A percentile compares a stretch with the other conserved stretches of the same genome.
Evolutionary conservation across 2,329 filamentous ascomycete species (phyloP).

Genomic region (Taxawa tesnikishii): DNA sequence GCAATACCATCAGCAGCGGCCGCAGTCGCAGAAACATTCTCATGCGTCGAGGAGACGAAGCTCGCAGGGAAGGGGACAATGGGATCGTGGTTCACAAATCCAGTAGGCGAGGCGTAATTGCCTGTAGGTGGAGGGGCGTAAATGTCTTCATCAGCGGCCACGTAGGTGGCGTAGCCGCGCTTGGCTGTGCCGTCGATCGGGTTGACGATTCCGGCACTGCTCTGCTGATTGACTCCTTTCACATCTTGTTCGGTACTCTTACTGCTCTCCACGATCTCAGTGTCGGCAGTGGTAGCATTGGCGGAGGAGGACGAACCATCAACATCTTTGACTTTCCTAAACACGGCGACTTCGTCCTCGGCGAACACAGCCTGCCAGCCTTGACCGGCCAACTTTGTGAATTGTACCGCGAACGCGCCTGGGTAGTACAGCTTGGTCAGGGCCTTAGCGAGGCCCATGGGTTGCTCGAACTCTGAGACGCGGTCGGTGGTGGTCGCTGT

Average conservation of each 20-base stretch:
- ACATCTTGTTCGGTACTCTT: too few species aligned
- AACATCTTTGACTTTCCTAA: slow-evolving; percentile 43
- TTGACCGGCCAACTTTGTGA: slow-evolving; percentile 43
- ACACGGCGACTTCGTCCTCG: slow-evolving; percentile 50
- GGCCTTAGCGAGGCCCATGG: slow-evolving; percentile 47
- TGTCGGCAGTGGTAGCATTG: slow-evolving; percentile 3
- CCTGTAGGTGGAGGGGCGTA: too few species aligned
- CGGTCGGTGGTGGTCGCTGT: slow-evolving; percentile 44
- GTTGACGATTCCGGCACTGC: slow-evolving; percentile 28
- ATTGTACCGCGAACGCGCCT: slow-evolving; percentile 52
- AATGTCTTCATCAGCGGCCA: too few species aligned
- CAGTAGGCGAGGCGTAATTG: slow-evolving; percentile 52
- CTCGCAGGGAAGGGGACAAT: too few species aligned
- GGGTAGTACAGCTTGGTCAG: slow-evolving; percentile 50
- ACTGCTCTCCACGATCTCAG: too few species aligned
- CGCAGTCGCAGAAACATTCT: too few species aligned
- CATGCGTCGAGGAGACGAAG: too few species aligned
- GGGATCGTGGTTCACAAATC: slow-evolving; percentile 50
- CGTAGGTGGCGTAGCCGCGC: slow-evolving; percentile 6
- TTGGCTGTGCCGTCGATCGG: slow-evolving; percentile 38
- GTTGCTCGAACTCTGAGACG: slow-evolving; percentile 38
- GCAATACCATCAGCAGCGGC: too few species aligned
- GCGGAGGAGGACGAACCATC: too few species aligned
- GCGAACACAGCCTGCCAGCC: slow-evolving; percentile 58
- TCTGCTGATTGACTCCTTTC: slow-evolving; percentile 9